phyloP scores from a whole-genome alignment of 106 monocot species.

The Dendrobium nobile region DNA sequence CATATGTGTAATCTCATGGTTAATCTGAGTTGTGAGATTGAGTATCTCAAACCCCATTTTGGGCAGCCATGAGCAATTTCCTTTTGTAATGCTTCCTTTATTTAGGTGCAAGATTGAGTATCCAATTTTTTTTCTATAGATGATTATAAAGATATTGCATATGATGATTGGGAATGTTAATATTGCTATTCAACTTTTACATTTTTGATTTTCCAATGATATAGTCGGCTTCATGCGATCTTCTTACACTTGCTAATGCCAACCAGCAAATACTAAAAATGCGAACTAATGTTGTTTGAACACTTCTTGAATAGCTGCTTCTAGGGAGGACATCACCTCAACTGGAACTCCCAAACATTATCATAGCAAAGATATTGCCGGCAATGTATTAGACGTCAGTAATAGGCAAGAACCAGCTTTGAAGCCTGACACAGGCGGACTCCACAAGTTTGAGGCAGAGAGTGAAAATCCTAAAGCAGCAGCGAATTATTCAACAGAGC shows the following conservation, averaged over 20 bases:
- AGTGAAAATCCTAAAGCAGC: background rate
- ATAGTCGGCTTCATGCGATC: background rate
- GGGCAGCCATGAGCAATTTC: background rate
- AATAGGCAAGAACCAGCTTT: background rate
- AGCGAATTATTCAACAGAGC: background rate
- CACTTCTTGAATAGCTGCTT: slow-evolving; percentile 1
- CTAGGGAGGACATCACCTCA: background rate
- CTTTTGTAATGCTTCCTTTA: background rate
- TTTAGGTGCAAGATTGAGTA: background rate
- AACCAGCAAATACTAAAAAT: background rate
- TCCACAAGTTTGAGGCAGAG: background rate
- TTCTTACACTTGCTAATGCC: background rate
- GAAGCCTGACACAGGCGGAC: background rate
- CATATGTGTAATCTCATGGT: too few relatives aligned
- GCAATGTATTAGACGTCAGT: background rate
- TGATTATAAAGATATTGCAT: background rate
- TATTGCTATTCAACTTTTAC: background rate
- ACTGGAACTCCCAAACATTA: background rate
- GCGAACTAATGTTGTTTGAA: background rate
- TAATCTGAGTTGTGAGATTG: too few relatives aligned
- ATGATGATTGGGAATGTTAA: background rate
- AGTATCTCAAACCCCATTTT: background rate
- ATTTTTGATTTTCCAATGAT: background rate
- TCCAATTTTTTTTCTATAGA: background rate
- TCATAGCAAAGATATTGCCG: background rate